Evolutionary conservation across 441 rosid species (phyloP).

Genomic region (Eutrema salsugineum): DNA sequence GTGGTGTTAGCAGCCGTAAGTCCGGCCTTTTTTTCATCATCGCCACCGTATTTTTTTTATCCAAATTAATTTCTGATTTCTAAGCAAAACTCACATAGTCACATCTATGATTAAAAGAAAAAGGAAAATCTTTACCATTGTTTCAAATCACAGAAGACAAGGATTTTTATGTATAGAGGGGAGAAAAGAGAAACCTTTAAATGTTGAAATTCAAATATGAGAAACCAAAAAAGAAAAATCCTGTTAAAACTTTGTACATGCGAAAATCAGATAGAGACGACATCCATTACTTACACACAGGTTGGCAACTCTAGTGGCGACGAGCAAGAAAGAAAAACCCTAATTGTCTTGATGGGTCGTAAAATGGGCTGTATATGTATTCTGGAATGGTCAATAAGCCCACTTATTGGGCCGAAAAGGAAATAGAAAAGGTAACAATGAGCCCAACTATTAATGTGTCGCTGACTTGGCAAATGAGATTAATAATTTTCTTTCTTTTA

Average conservation of each 20-base stretch:
- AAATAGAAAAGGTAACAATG: neutral
- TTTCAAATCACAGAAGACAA: neutral
- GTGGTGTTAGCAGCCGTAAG: slow-evolving; percentile 31
- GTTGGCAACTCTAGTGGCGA: neutral
- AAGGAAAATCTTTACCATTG: neutral
- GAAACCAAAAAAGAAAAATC: neutral
- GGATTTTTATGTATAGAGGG: neutral
- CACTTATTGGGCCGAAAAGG: neutral
- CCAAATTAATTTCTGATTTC: too few relatives aligned
- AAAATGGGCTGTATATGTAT: neutral
- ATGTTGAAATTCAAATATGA: neutral
- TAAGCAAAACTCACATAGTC: too few relatives aligned
- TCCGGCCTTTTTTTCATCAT: slow-evolving; percentile 39
- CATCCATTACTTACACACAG: neutral
- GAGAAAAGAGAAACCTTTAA: neutral
- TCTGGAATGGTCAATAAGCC: neutral
- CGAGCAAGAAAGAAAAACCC: slow-evolving; percentile 5
- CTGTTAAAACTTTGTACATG: too few relatives aligned
- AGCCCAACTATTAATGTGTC: neutral
- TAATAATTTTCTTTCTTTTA: too few relatives aligned
- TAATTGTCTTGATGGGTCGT: neutral
- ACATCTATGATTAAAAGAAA: neutral
- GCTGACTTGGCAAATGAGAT: too few relatives aligned
- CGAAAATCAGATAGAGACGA: neutral
- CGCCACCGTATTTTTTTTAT: slow-evolving; percentile 8